Percentiles rank a stretch among this genome's conserved stretches.
phyloP scores from a whole-genome alignment of 2,329 filamentous ascomycete species.

The Venturia oleaginea region DNA sequence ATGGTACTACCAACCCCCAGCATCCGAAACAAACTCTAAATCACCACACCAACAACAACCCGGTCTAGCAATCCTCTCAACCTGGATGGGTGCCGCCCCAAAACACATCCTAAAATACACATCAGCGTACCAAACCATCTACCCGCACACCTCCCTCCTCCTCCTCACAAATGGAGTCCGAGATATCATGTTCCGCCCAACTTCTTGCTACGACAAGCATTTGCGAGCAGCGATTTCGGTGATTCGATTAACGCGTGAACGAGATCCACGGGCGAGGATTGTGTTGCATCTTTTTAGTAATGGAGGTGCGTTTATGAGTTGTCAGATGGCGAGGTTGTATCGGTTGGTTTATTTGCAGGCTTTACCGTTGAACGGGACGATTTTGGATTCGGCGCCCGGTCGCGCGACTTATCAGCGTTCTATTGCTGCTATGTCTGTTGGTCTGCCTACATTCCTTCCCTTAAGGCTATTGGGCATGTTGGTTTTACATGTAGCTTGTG shows the following conservation, averaged over 20 bases:
- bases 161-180: conserved; percentile 21
- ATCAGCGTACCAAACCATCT: conserved; percentile 20
- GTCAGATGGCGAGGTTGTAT: conserved; percentile 18
- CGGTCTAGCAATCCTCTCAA: conserved; percentile 19
- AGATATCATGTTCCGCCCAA: conserved; percentile 18
- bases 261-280: conserved; percentile 14
- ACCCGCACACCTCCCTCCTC: conserved; percentile 22
- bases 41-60: not conserved
- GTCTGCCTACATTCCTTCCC: conserved; percentile 16
- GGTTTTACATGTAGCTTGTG: conserved; percentile 7
- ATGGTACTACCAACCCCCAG: conserved; percentile 7
- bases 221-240: conserved; percentile 17
- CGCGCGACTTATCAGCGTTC: conserved; percentile 13
- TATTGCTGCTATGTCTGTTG: conserved; percentile 17
- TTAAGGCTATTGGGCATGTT: conserved; percentile 15
- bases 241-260: conserved; percentile 15
- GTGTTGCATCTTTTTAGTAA: conserved; percentile 28
- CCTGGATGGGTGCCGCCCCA: conserved; percentile 24
- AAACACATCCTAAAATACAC: conserved; percentile 26
- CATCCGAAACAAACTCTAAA: not conserved
- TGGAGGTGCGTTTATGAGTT: conserved; percentile 23
- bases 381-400: conserved; percentile 24
- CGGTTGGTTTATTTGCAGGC: not conserved
- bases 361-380: conserved; percentile 18
- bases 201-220: conserved; percentile 11